phyloP scores from a whole-genome alignment of 805 yeast genomes.

The Clavispora fructus region DNA sequence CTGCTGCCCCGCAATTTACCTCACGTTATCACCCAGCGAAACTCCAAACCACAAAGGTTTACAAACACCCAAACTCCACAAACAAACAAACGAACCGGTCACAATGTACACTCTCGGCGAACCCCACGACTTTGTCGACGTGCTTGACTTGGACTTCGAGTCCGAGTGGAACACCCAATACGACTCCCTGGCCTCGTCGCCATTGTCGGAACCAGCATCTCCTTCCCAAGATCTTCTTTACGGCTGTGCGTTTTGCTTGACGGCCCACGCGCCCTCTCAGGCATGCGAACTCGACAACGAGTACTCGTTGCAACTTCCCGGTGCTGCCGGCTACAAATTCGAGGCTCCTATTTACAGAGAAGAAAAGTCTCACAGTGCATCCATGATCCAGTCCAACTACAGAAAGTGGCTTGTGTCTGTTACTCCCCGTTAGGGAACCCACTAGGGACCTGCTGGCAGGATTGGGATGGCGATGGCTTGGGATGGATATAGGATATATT shows the following conservation, averaged over 20 bases:
- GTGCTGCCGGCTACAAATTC: slow-evolving; percentile 7
- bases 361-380: slow-evolving; percentile 3
- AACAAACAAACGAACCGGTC: background rate
- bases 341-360: slow-evolving; percentile 9
- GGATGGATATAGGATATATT: background rate
- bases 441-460: background rate
- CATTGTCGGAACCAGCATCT: slow-evolving; percentile 6
- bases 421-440: slow-evolving; percentile 8
- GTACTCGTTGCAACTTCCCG: slow-evolving; percentile 12
- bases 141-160: slow-evolving; percentile 14
- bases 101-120: slow-evolving; percentile 12
- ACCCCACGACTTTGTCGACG: slow-evolving; percentile 13
- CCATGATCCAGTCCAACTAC: slow-evolving; percentile 15
- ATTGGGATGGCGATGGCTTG: background rate
- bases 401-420: slow-evolving; percentile 18
- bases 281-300: slow-evolving; percentile 11
- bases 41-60: background rate
- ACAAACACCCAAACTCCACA: background rate
- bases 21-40: background rate
- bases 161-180: slow-evolving; percentile 19
- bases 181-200: slow-evolving; percentile 5
- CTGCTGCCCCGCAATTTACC: background rate
- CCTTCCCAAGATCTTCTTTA: slow-evolving; percentile 11
- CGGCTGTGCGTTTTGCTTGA: slow-evolving; percentile 15
- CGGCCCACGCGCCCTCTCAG: slow-evolving; percentile 10